Percentiles rank a stretch among this genome's conserved stretches.
Evolutionary conservation across 352 stramenopile genomes (phyloP).

Genomic region (Lagenidium sp.): DNA sequence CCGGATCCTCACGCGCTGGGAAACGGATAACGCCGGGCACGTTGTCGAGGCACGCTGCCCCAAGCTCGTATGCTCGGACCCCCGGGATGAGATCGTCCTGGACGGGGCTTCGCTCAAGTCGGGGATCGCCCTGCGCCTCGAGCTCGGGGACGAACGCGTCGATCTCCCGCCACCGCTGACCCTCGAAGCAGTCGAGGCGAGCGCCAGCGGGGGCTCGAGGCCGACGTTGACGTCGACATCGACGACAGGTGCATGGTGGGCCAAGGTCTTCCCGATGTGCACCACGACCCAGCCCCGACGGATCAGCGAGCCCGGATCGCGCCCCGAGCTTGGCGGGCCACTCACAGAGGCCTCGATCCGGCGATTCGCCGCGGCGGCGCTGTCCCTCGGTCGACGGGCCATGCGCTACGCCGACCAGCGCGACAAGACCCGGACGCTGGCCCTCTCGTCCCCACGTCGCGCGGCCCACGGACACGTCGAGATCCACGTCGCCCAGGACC

Average conservation of each 20-base stretch:
- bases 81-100: conserved; percentile 75
- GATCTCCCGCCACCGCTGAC: conserved; percentile 5
- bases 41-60: conserved; percentile 62
- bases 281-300: conserved; percentile 13
- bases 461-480: conserved; percentile 5
- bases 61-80: conserved; percentile 79
- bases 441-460: not conserved
- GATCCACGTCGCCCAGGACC: conserved; percentile 16
- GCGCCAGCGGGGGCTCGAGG: too few relatives aligned
- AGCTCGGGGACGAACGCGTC: conserved; percentile 33
- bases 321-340: conserved; percentile 36
- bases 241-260: too few relatives aligned
- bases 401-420: conserved; percentile 31
- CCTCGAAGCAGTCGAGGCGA: too few relatives aligned
- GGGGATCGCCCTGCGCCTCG: conserved; percentile 53
- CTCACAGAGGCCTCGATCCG: conserved; percentile 50
- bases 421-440: not conserved
- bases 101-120: conserved; percentile 79
- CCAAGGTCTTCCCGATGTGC: too few relatives aligned
- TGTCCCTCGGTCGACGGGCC: conserved; percentile 53
- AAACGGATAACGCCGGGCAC: conserved; percentile 73
- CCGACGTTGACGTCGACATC: conserved; percentile 3
- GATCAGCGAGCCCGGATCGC: conserved; percentile 44
- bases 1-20: conserved; percentile 62
- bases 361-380: conserved; percentile 52